phyloP scores from a whole-genome alignment of 768 basidiomycete species.

The Macrolepiota albuminosa region DNA sequence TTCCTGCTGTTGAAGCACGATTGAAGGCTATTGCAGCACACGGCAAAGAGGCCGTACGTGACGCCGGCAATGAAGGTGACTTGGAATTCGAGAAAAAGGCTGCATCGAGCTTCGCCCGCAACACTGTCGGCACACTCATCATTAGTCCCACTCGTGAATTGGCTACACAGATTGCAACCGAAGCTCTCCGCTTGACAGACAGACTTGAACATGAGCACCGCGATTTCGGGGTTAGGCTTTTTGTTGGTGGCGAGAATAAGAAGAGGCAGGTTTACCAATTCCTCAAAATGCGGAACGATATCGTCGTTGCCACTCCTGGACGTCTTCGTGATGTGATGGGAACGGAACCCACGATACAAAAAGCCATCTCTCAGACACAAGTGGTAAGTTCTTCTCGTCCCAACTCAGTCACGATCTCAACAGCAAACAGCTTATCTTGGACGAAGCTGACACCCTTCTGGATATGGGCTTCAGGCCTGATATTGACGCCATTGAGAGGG shows the following conservation, averaged over 20 bases:
- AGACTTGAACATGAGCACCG: slow-evolving; percentile 35
- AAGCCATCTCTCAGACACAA: slow-evolving; percentile 49
- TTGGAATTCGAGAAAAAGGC: slow-evolving; percentile 25
- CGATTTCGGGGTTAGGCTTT: slow-evolving; percentile 64
- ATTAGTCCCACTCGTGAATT: slow-evolving; percentile 89
- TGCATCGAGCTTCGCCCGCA: slow-evolving; percentile 32
- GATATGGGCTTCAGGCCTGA: slow-evolving; percentile 93
- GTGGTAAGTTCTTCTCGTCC: slow-evolving; percentile 40
- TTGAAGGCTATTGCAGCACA: slow-evolving; percentile 49
- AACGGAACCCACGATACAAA: slow-evolving; percentile 49
- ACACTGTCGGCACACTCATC: slow-evolving; percentile 66
- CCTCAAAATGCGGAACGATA: slow-evolving; percentile 60
- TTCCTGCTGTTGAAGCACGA: slow-evolving; percentile 81
- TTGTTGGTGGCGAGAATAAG: slow-evolving; percentile 76
- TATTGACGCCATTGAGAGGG: slow-evolving; percentile 63
- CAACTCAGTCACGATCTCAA: slow-evolving; percentile 6
- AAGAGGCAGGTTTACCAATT: slow-evolving; percentile 63
- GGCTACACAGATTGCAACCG: slow-evolving; percentile 85
- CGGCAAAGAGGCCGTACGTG: slow-evolving; percentile 33
- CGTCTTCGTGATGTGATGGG: slow-evolving; percentile 71
- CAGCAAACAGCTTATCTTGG: slow-evolving; percentile 69
- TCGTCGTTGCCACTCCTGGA: slow-evolving; percentile 90
- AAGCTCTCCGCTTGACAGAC: slow-evolving; percentile 62
- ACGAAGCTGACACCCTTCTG: slow-evolving; percentile 88
- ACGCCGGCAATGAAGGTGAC: slow-evolving; percentile 36